phyloP scores from a whole-genome alignment of 140 eudicot genomes.

The Oenanthe javanica region DNA sequence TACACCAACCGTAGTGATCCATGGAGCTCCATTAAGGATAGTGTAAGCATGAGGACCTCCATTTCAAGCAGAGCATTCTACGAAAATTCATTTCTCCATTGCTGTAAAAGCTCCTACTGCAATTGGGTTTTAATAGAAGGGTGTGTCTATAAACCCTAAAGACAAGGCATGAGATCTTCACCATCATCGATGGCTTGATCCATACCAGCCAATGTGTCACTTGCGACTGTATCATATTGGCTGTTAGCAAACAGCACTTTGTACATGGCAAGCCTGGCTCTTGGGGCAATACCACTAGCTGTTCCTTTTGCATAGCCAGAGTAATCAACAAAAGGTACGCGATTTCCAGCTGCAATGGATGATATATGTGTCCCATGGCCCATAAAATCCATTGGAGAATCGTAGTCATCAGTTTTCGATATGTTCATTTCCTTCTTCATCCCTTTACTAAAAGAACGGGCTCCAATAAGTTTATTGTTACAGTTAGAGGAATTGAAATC shows the following conservation, averaged over 20 bases:
- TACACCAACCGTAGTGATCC: background rate
- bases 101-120: background rate
- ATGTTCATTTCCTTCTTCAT: background rate
- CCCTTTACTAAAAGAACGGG: background rate
- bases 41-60: background rate
- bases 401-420: background rate
- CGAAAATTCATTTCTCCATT: background rate
- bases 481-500: background rate
- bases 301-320: conserved; percentile 21
- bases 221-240: background rate
- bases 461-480: background rate
- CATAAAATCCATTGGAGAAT: conserved; percentile 1
- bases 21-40: background rate
- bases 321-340: background rate
- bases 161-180: background rate
- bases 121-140: background rate
- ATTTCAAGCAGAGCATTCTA: background rate
- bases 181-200: background rate
- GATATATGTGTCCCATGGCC: conserved; percentile 24
- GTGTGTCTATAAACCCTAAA: background rate
- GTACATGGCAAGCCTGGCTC: conserved; percentile 31
- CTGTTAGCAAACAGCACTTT: conserved; percentile 24
- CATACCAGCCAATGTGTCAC: background rate
- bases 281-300: background rate
- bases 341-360: conserved; percentile 12